Percentiles rank a stretch among this genome's conserved stretches.
These are phyloP conservation scores for Plectosphaerella cucumerina DNA, from an alignment of 2,329 filamentous ascomycete genomes.

Conservation along the genomic window DNA sequence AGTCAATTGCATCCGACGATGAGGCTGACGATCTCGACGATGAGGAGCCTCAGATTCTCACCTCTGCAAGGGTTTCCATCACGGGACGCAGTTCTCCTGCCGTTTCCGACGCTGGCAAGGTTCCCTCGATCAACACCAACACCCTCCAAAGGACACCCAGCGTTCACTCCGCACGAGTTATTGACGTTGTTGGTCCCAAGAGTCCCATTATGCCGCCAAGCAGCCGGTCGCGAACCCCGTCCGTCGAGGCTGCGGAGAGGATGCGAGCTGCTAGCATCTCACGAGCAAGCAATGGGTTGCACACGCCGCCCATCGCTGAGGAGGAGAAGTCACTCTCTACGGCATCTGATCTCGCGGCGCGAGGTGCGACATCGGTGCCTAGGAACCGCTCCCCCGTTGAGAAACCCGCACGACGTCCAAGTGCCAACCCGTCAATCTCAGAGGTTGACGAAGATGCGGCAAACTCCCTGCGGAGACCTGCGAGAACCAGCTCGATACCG, in stretches of 20 bases:
- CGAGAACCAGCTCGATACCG: neutral
- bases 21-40: slow-evolving; percentile 45
- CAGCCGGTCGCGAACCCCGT: slow-evolving; percentile 41
- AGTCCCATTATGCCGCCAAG: slow-evolving; percentile 34
- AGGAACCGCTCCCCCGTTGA: slow-evolving; percentile 27
- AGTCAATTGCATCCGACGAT: slow-evolving; percentile 24
- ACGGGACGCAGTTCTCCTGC: slow-evolving; percentile 46
- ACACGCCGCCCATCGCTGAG: slow-evolving; percentile 37
- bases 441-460: slow-evolving; percentile 36
- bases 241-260: slow-evolving; percentile 40
- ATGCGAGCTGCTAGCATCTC: slow-evolving; percentile 35
- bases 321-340: slow-evolving; percentile 18
- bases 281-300: slow-evolving; percentile 30
- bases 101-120: slow-evolving; percentile 39
- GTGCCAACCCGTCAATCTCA: slow-evolving; percentile 31
- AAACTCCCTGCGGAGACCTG: slow-evolving; percentile 7
- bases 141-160: slow-evolving; percentile 41
- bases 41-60: slow-evolving; percentile 56
- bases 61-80: slow-evolving; percentile 52
- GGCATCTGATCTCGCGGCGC: neutral
- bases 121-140: slow-evolving; percentile 29
- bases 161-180: slow-evolving; percentile 52
- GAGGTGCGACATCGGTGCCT: slow-evolving; percentile 9
- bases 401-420: slow-evolving; percentile 20
- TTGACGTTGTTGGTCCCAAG: slow-evolving; percentile 50